A percentile compares a stretch with the other conserved stretches of the same genome.
Evolutionary conservation across 2,329 filamentous ascomycete species (phyloP).

Genomic region (Mycosphaerella arachidis): DNA sequence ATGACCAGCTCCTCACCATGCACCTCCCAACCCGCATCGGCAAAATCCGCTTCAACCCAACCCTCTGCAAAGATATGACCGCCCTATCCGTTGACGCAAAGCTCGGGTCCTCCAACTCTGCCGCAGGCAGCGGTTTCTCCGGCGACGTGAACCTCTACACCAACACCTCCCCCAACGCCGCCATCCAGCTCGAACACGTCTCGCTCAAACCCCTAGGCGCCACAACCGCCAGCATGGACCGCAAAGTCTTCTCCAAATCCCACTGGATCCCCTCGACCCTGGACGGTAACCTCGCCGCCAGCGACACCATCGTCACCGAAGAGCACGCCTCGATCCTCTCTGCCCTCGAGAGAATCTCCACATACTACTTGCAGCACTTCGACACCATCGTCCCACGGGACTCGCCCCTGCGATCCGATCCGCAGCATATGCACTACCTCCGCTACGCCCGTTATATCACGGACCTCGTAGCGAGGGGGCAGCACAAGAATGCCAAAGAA

Average conservation of each 20-base stretch:
- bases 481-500: background rate
- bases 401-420: background rate
- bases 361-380: background rate
- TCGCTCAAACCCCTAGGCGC: background rate
- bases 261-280: background rate
- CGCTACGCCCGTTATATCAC: constrained; percentile 1
- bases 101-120: background rate
- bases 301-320: background rate
- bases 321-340: background rate
- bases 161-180: background rate
- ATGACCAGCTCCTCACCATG: background rate
- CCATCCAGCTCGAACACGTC: background rate
- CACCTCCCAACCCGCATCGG: background rate
- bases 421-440: background rate
- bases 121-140: background rate
- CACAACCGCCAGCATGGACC: background rate
- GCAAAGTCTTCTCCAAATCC: background rate
- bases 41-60: background rate
- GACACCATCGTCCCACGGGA: background rate
- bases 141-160: background rate
- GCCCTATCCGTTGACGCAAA: background rate
- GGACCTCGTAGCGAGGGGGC: background rate
- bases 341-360: background rate
- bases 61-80: background rate
- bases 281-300: background rate